Conservation (phyloP, 1,139 yeast genomes). For the Candida albicans region DNA sequence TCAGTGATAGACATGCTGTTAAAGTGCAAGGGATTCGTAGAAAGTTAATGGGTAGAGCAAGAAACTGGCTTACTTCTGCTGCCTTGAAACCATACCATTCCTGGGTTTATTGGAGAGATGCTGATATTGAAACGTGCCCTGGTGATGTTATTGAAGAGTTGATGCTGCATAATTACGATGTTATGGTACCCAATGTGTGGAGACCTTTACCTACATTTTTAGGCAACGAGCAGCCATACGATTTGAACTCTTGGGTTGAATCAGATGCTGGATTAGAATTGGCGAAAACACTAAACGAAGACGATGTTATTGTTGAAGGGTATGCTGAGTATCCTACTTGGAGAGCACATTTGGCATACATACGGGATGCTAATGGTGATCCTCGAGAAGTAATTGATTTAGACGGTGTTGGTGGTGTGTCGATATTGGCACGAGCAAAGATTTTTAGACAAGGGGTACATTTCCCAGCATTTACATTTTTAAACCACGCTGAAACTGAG, state of each 20-base stretch:
- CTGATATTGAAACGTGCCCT: slow-evolving; percentile 82
- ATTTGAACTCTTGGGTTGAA: slow-evolving; percentile 87
- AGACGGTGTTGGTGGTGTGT: slow-evolving; percentile 92
- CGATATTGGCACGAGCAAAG: slow-evolving; percentile 77
- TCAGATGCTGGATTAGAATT: slow-evolving; percentile 67
- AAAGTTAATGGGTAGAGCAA: slow-evolving; percentile 85
- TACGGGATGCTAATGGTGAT: slow-evolving; percentile 64
- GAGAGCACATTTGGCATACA: slow-evolving; percentile 79
- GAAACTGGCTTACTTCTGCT: slow-evolving; percentile 80
- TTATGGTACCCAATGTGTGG: slow-evolving; percentile 90
- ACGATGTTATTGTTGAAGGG: slow-evolving; percentile 88
- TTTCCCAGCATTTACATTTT: slow-evolving; percentile 86
- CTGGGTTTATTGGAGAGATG: slow-evolving; percentile 96
- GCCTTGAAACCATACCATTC: slow-evolving; percentile 84
- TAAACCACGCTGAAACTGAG: slow-evolving; percentile 90
- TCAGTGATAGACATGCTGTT: slow-evolving; percentile 85
- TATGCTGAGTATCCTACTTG: slow-evolving; percentile 89
- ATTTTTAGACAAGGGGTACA: slow-evolving; percentile 82
- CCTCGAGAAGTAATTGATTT: slow-evolving; percentile 66
- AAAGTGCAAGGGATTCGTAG: slow-evolving; percentile 88
- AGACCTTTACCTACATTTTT: slow-evolving; percentile 77
- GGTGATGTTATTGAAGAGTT: slow-evolving; percentile 75
- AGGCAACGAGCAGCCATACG: slow-evolving; percentile 81
- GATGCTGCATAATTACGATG: slow-evolving; percentile 73
- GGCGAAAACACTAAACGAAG: slow-evolving; percentile 68